Base-by-base conservation (phyloP, 768 basidiomycete species). In the Paxillus involutus region DNA sequence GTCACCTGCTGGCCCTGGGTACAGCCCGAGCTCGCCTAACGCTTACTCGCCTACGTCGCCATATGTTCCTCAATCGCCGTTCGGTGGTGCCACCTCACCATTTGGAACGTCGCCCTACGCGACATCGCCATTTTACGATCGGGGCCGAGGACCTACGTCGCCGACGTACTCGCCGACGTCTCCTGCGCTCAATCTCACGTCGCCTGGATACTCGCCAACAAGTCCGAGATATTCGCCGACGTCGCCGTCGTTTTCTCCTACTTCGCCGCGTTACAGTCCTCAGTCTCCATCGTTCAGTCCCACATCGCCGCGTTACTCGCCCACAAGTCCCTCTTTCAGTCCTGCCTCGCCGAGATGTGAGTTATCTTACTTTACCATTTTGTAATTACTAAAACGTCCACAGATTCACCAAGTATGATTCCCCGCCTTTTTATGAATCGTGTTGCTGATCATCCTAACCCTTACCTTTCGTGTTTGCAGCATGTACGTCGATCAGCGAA, bases 241-340 rank as follows among this genome's bases (percentile, higher is more conserved):
- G 0, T 91, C 86, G 1, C 89, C 88, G 2, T 86, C 87, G 19
- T 92, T 89, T 77, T 93, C 91, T 3, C 90, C 90, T 0, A 89
- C 91, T 0, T 90, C 88, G 5, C 91, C 91, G 8, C 81, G 84
- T 26, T 93, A 90, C 69, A 91, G 89, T 56, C 94, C 93, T 0
- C 89, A 93, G 56, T 93, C 91, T 1, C 94, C 94, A 9, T 88
- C 89, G 13, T 96, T 91, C 74, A 89, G 86, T 56, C 94, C 93
- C 1, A 92, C 93, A 11, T 94, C 91, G 3, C 94, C 92, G 13
- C 81, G 88, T 2, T 93, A 92, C 67, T 93, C 91, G 11, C 93
- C 93, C 2, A 89, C 92, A 30, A 91, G 88, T 65, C 94, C 94
- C 0, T 91, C 88, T 0, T 96, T 94, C 77, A 92, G 89, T 59